A percentile compares a stretch with the other conserved stretches of the same genome.
These are phyloP conservation scores for Schizophyllum commune DNA, from an alignment of 1,284 basidiomycete species.

Conservation along the genomic window DNA sequence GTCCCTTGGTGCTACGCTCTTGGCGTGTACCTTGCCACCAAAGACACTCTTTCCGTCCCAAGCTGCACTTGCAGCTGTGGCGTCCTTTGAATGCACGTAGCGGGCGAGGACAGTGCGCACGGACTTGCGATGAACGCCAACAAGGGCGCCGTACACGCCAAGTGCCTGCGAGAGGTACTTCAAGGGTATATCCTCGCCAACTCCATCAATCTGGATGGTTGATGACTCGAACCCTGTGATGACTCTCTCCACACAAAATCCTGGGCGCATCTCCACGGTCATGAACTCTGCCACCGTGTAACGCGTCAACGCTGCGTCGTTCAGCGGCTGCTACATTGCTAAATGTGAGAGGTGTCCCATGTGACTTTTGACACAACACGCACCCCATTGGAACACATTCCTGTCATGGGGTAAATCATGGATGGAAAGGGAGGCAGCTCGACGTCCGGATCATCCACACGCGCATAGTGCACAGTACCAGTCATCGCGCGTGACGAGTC, in stretches of 20 bases:
- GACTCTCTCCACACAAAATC: constrained; percentile 33
- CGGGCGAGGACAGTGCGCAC: constrained; percentile 25
- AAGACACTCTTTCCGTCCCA: constrained; percentile 32
- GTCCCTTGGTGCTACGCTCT: no score
- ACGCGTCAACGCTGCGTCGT: constrained; percentile 3
- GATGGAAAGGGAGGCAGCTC: no score
- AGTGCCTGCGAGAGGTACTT: constrained; percentile 22
- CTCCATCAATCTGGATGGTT: constrained; percentile 31
- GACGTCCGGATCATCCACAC: constrained; percentile 1
- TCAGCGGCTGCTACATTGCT: not conserved
- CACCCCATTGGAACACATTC: no score
- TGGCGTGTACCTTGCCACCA: no score
- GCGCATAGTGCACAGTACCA: no score
- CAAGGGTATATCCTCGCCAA: constrained; percentile 23
- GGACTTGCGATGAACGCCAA: constrained; percentile 20
- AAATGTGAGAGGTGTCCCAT: not conserved
- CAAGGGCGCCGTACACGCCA: constrained; percentile 37
- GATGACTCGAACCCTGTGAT: constrained; percentile 40
- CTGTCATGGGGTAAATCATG: no score
- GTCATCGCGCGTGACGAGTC: no score
- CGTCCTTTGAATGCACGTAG: constrained; percentile 38
- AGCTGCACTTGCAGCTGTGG: constrained; percentile 36
- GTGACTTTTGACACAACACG: no score
- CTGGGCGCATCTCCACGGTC: constrained; percentile 29
- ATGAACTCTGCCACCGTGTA: constrained; percentile 31